Conservation (phyloP, 495 filamentous ascomycete species). For the Parathielavia appendiculata region DNA sequence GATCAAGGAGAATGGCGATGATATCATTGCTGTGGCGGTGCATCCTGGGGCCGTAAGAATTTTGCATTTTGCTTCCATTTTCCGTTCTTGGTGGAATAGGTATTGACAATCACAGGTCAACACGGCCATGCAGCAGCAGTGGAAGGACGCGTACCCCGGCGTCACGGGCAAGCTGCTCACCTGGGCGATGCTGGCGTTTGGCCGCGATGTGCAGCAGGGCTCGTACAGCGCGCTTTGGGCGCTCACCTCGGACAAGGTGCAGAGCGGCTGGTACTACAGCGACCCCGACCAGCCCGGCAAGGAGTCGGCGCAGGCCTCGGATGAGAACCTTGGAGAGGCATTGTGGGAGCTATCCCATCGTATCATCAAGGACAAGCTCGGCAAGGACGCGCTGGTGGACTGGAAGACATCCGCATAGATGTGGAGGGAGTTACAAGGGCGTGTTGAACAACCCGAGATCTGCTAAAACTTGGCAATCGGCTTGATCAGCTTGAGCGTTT, state of each 20-base stretch:
- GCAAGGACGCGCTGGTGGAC: conserved; percentile 35
- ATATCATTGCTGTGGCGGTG: conserved; percentile 39
- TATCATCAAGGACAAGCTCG: conserved; percentile 42
- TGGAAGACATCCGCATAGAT: conserved; percentile 23
- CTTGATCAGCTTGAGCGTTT: conserved; percentile 10
- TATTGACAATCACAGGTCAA: conserved; percentile 31
- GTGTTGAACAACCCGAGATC: too few relatives aligned
- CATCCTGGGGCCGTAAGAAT: conserved; percentile 42
- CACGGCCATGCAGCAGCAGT: conserved; percentile 45
- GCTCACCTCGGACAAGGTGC: conserved; percentile 37
- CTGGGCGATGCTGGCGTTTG: conserved; percentile 29
- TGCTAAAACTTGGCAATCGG: conserved; percentile 9
- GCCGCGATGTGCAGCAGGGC: conserved; percentile 40
- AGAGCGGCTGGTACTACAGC: conserved; percentile 42
- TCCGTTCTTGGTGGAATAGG: not conserved
- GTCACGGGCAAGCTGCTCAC: conserved; percentile 38
- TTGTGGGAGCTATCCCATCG: conserved; percentile 42
- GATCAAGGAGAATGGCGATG: conserved; percentile 39
- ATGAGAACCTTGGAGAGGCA: conserved; percentile 35
- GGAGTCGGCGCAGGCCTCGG: conserved; percentile 39
- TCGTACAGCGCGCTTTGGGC: conserved; percentile 43
- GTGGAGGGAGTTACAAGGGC: too few relatives aligned
- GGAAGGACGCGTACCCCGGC: conserved; percentile 46
- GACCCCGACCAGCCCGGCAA: conserved; percentile 32
- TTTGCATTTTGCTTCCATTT: not conserved